Conservation (phyloP, 139 green algal species). For the Marvania coccoides region DNA sequence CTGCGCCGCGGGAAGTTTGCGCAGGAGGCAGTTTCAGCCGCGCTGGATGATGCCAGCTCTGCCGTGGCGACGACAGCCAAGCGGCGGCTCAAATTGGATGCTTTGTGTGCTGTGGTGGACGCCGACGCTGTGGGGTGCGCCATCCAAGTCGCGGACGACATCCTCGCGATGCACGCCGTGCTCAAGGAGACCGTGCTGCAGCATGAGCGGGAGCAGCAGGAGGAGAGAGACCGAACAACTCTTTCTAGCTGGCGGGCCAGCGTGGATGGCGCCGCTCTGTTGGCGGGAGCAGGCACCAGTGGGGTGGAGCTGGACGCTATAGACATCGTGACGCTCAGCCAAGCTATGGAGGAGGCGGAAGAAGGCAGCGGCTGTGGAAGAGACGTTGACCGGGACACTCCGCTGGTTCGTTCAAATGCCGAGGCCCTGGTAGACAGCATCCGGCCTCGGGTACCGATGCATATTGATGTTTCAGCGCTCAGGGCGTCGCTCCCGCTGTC, state of each 20-base stretch:
- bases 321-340: not conserved
- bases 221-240: not conserved
- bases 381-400: not conserved
- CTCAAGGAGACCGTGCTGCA: not conserved
- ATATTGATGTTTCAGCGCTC: not conserved
- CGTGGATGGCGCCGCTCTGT: too few species aligned
- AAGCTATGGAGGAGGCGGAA: not conserved
- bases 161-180: not conserved
- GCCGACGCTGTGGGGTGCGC: constrained; percentile 14
- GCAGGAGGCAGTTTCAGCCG: not conserved
- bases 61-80: not conserved
- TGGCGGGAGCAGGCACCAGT: not conserved
- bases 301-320: not conserved
- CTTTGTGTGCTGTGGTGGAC: not conserved
- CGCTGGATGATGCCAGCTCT: not conserved
- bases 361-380: not conserved
- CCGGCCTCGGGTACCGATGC: not conserved
- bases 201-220: not conserved
- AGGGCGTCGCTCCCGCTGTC: not conserved
- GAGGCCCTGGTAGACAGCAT: too few species aligned
- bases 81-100: not conserved
- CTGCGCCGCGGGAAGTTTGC: not conserved
- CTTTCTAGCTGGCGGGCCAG: not conserved
- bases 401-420: too few species aligned
- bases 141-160: not conserved